Conservation (phyloP, 768 basidiomycete genomes). For the Cubamyces sp. region DNA sequence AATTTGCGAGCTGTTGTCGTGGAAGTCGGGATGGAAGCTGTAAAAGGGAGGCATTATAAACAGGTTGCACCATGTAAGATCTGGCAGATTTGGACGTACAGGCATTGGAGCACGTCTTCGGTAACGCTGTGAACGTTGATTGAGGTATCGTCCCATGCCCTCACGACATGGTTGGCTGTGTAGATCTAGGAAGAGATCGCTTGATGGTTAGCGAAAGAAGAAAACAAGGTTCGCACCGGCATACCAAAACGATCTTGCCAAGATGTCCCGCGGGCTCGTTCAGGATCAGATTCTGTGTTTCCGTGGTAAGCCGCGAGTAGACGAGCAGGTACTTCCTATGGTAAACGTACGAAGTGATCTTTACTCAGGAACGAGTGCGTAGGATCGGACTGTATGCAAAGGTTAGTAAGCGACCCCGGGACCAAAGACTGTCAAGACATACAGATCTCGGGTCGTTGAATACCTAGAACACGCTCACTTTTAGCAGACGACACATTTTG, state of each 20-base stretch:
- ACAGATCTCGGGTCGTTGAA: slow-evolving; percentile 85
- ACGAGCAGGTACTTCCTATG: neutral
- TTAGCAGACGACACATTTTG: neutral
- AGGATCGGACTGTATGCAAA: slow-evolving; percentile 65
- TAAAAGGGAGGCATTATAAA: neutral
- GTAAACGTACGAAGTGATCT: slow-evolving; percentile 75
- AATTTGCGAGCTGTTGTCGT: slow-evolving; percentile 60
- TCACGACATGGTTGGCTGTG: slow-evolving; percentile 68
- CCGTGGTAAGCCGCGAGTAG: neutral
- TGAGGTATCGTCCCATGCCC: slow-evolving; percentile 80
- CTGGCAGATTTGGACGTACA: slow-evolving; percentile 47
- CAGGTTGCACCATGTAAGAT: neutral
- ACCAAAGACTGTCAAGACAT: slow-evolving; percentile 31
- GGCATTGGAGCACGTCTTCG: slow-evolving; percentile 67
- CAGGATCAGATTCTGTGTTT: slow-evolving; percentile 68
- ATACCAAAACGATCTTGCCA: slow-evolving; percentile 68
- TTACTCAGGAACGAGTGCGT: slow-evolving; percentile 90
- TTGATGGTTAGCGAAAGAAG: neutral
- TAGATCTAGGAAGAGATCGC: slow-evolving; percentile 46
- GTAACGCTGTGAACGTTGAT: slow-evolving; percentile 58
- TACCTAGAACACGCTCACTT: slow-evolving; percentile 40
- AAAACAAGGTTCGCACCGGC: slow-evolving; percentile 26
- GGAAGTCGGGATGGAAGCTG: slow-evolving; percentile 88
- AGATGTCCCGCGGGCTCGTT: slow-evolving; percentile 84
- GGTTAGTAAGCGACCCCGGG: neutral